A percentile compares a stretch with the other conserved stretches of the same genome.
Evolutionary conservation across 306 rosid species (phyloP).

Genomic region (Fragaria nilgerrensis): DNA sequence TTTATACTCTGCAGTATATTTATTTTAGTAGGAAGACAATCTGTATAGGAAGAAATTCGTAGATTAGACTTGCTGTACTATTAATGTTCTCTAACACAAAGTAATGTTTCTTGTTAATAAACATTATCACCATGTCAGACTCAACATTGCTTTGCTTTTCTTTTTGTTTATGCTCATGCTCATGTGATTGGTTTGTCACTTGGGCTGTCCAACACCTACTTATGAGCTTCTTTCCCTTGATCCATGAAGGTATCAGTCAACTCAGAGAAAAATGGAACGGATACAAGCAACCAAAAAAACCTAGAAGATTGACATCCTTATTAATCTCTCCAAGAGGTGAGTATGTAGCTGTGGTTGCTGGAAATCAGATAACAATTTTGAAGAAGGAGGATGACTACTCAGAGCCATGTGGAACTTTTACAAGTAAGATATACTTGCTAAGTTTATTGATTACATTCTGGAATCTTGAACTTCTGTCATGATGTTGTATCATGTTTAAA

Average conservation of each 20-base stretch:
- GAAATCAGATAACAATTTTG: slow-evolving; percentile 77
- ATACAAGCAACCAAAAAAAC: slow-evolving; percentile 56
- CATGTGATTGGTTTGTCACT: background rate
- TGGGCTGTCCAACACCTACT: background rate
- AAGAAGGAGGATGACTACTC: slow-evolving; percentile 69
- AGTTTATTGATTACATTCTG: background rate
- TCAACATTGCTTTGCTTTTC: background rate
- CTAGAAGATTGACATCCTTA: slow-evolving; percentile 56
- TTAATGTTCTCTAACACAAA: background rate
- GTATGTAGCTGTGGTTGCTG: slow-evolving; percentile 81
- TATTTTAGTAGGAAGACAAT: background rate
- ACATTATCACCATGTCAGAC: background rate
- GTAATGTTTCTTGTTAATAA: background rate
- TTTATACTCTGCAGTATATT: background rate
- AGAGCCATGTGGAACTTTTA: slow-evolving; percentile 67
- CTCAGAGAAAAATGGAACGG: slow-evolving; percentile 72
- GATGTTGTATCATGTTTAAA: background rate
- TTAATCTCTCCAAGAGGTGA: slow-evolving; percentile 72
- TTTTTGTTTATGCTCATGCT: background rate
- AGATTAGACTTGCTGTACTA: background rate
- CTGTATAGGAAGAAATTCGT: background rate
- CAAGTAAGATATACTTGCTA: slow-evolving; percentile 42
- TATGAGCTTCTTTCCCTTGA: background rate
- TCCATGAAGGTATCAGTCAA: slow-evolving; percentile 54
- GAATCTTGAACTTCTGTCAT: slow-evolving; percentile 15